A percentile compares a stretch with the other conserved stretches of the same genome.
phyloP scores from a whole-genome alignment of 2,329 filamentous ascomycete species.

The Dendryphion nanum region DNA sequence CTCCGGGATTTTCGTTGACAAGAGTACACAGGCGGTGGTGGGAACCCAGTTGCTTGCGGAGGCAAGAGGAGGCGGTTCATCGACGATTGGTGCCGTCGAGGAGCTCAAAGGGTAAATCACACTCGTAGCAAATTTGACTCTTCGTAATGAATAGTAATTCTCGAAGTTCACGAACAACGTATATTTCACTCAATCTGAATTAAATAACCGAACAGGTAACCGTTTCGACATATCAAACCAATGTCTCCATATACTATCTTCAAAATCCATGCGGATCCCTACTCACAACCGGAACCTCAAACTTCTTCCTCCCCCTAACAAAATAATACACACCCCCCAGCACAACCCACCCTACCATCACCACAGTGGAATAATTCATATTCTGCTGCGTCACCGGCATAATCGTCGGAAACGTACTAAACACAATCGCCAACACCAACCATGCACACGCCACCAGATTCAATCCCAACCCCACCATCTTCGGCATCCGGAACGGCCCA shows the following conservation, averaged over 20 bases:
- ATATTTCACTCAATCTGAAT: no score
- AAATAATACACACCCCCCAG: slow-evolving; percentile 39
- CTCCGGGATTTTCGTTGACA: slow-evolving; percentile 51
- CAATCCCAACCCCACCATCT: slow-evolving; percentile 28
- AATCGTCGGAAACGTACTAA: slow-evolving; percentile 46
- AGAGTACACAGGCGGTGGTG: slow-evolving; percentile 48
- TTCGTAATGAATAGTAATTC: no score
- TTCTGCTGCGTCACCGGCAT: slow-evolving; percentile 43
- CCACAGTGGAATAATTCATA: slow-evolving; percentile 51
- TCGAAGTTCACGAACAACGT: no score
- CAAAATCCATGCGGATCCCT: slow-evolving; percentile 12
- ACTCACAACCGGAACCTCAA: slow-evolving; percentile 21
- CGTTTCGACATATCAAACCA: no score
- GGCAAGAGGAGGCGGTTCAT: slow-evolving; percentile 52
- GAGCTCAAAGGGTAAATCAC: slow-evolving; percentile 11
- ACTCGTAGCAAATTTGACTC: no score
- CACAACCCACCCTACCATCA: slow-evolving; percentile 42
- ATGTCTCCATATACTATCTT: no score
- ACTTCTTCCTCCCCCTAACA: slow-evolving; percentile 19
- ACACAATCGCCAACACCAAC: slow-evolving; percentile 45
- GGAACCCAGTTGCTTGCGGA: slow-evolving; percentile 55
- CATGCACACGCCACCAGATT: slow-evolving; percentile 47
- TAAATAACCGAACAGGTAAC: no score
- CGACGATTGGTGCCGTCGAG: slow-evolving; percentile 46
- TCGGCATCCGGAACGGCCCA: slow-evolving; percentile 28